Evolutionary conservation across 257 asterid species (phyloP).

Genomic region (Gynochthodes officinalis): DNA sequence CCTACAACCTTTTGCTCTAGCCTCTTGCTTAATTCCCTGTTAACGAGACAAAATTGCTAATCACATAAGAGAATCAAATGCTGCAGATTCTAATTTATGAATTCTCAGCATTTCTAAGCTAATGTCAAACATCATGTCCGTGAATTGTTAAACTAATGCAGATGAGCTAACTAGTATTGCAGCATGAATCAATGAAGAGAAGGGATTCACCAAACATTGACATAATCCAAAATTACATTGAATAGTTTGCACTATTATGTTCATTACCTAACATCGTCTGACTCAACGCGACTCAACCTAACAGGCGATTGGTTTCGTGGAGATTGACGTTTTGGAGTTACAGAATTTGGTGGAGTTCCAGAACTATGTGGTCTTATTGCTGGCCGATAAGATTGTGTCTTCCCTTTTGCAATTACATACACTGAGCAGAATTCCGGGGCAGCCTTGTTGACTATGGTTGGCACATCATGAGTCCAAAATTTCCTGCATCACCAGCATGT

Average conservation of each 20-base stretch:
- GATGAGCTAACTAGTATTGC: neutral
- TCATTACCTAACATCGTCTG: conserved; percentile 38
- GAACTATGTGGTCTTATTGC: conserved; percentile 35
- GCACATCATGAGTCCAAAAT: conserved; percentile 56
- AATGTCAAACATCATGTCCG: neutral
- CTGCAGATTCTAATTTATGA: neutral
- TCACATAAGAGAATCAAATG: neutral
- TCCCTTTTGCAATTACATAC: conserved; percentile 60
- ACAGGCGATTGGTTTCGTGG: conserved; percentile 23
- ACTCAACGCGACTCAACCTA: conserved; percentile 25
- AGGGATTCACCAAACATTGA: neutral
- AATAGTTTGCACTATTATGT: neutral
- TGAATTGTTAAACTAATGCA: neutral
- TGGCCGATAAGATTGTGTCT: conserved; percentile 54
- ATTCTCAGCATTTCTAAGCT: neutral
- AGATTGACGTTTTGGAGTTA: conserved; percentile 25
- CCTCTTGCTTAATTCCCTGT: conserved; percentile 33
- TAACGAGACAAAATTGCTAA: conserved; percentile 4
- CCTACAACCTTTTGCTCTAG: conserved; percentile 30
- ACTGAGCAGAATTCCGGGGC: conserved; percentile 81
- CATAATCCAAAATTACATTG: neutral
- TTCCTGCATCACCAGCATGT: conserved; percentile 28
- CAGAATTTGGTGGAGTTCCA: conserved; percentile 17
- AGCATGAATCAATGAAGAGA: neutral
- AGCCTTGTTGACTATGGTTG: conserved; percentile 58